These are phyloP conservation scores for Colletotrichum sp. DNA, from an alignment of 2,329 filamentous ascomycete genomes.

Conservation along the genomic window DNA sequence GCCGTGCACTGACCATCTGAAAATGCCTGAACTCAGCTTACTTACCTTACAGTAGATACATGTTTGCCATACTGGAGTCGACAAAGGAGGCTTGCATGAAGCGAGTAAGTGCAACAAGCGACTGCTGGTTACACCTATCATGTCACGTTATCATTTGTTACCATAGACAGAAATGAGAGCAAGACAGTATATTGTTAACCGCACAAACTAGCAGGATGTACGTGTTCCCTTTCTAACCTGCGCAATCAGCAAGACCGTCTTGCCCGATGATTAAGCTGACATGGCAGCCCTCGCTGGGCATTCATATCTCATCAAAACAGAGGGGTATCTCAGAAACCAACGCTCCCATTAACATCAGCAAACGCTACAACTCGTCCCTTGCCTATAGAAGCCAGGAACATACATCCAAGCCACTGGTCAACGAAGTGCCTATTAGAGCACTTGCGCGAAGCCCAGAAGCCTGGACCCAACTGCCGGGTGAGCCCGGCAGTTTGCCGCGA, in stretches of 20 bases:
- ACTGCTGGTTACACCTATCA: background rate
- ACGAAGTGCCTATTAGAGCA: background rate
- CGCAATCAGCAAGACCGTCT: background rate
- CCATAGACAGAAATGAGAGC: background rate
- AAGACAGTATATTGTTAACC: slow-evolving; percentile 1
- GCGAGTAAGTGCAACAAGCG: background rate
- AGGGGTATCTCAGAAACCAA: slow-evolving; percentile 25
- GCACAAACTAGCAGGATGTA: background rate
- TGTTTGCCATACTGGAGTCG: background rate
- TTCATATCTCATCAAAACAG: slow-evolving; percentile 19
- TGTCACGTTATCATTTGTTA: background rate
- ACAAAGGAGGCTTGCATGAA: background rate
- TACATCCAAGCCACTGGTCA: background rate
- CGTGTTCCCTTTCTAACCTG: background rate
- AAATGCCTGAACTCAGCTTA: background rate
- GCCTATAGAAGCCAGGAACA: background rate
- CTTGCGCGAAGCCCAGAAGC: slow-evolving; percentile 7
- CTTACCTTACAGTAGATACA: background rate
- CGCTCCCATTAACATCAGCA: slow-evolving; percentile 13
- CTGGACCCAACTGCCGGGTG: background rate
- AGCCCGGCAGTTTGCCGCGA: background rate
- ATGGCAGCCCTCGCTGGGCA: background rate
- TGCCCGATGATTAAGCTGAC: slow-evolving; percentile 16
- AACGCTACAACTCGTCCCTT: background rate
- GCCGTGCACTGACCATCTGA: background rate